A percentile compares a stretch with the other conserved stretches of the same genome.
Evolutionary conservation across 1,139 yeast species (phyloP).

Genomic region (Ashbya aceris): DNA sequence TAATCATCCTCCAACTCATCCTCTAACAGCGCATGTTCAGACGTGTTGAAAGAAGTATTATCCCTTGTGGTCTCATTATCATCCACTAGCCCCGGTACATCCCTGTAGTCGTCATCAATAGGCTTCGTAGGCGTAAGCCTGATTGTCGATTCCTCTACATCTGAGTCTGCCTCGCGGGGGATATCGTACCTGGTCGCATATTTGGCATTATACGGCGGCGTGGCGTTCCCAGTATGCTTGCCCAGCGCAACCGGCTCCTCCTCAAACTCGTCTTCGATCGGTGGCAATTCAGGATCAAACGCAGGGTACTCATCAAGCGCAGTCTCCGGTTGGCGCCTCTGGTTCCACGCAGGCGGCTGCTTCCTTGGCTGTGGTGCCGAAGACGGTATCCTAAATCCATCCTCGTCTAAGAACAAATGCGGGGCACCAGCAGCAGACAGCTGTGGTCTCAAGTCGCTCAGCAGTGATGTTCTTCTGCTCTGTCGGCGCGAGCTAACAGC

Average conservation of each 20-base stretch:
- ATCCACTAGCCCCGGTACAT: conserved; percentile 25
- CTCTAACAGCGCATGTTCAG: conserved; percentile 27
- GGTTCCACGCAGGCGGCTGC: neutral
- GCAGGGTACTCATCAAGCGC: neutral
- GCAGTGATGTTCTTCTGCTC: conserved; percentile 18
- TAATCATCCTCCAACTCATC: conserved; percentile 22
- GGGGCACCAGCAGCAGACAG: neutral
- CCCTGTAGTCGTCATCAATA: conserved; percentile 12
- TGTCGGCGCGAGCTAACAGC: conserved; percentile 12
- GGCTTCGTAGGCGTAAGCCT: conserved; percentile 16
- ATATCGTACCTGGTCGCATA: conserved; percentile 1
- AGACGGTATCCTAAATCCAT: conserved; percentile 7
- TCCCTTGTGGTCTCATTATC: conserved; percentile 27
- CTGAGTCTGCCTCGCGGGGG: neutral
- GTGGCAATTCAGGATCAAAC: neutral
- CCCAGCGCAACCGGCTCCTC: neutral
- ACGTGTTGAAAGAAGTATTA: conserved; percentile 22
- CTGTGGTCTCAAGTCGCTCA: conserved; percentile 7
- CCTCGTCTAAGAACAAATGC: conserved; percentile 3
- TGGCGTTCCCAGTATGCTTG: neutral
- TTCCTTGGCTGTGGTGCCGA: conserved; percentile 6
- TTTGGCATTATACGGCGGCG: neutral
- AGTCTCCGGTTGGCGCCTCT: neutral
- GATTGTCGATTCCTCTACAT: conserved; percentile 5
- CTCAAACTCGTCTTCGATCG: neutral